Evolutionary conservation across 257 asterid species (phyloP), one percentile per base, ranked within the genome.

Genomic region (Linaria vulgaris): DNA sequence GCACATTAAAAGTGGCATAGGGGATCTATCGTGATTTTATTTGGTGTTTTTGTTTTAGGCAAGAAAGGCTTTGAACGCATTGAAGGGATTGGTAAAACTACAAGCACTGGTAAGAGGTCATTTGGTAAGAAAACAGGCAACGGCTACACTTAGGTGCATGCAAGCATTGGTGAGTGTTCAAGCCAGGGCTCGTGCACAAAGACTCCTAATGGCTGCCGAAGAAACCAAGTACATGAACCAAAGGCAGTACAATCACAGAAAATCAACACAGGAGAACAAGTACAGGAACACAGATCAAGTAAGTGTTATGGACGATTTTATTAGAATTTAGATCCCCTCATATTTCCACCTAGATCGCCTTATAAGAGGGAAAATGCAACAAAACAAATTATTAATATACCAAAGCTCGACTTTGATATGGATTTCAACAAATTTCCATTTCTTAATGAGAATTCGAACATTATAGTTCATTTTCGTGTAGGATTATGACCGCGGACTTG

Each of bases 31-130:
- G n/a, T n/a, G n/a, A n/a, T n/a, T n/a, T n/a, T n/a, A n/a, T n/a
- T n/a, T n/a, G n/a, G 55, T 15, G 27, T 21, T 49, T 12, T 17
- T 76, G n/a, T 41, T 61, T 11, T 71, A 94, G 99, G 94, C 99
- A 34, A 80, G 95, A 68, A 90, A 87, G 67, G 97, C 99, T 20
- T 52, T 94, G 95, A 94, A 94, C 81, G 99, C 99, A 21, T 68
- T 90, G 81, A 87, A 70, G 72, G 99, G 99, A 43, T 70, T 94
- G 43, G 99, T 89, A 77, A 88, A 92, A 79, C 65, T 92, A 77
- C 97, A 92, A 72, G 99, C 97, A 21, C 44, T 94, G 77, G 94
- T 87, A 6, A 86, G 99, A 53, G 99, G 96, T 50, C 97, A 94
- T 78, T 66, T 94, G 69, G 95, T 94, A 60, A 75, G 99, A 34